These are phyloP conservation scores for Exophiala oligosperma DNA, from an alignment of 2,329 filamentous ascomycete genomes.

Conservation along the genomic window DNA sequence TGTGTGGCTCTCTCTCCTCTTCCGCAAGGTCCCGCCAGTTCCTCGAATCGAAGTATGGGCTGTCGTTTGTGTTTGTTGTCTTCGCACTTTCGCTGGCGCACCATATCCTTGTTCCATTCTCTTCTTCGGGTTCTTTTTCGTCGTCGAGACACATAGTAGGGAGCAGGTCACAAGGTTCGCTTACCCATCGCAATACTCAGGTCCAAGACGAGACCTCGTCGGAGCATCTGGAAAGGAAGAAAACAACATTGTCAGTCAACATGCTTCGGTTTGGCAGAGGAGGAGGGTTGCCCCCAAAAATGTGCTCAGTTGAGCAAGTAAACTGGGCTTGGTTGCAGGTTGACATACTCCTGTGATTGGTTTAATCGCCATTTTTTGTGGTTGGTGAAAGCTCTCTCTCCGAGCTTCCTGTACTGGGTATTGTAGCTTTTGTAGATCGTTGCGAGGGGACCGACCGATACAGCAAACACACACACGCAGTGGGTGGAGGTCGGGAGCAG, in stretches of 20 bases:
- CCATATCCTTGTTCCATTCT: not conserved
- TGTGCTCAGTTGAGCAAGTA: constrained; percentile 8
- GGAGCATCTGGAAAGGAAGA: constrained; percentile 57
- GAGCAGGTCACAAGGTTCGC: constrained; percentile 32
- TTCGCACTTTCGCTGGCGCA: too few relatives aligned
- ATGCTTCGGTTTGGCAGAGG: constrained; percentile 15
- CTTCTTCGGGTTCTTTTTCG: not conserved
- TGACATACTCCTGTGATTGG: constrained; percentile 50
- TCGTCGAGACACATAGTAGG: not conserved
- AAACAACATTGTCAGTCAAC: too few relatives aligned
- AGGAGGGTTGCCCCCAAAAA: constrained; percentile 20
- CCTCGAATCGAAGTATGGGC: not conserved
- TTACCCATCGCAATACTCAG: constrained; percentile 65
- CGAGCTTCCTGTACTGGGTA: too few relatives aligned
- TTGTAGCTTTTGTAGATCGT: too few relatives aligned
- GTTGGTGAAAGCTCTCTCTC: not conserved
- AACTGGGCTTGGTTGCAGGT: not conserved
- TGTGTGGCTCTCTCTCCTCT: too few relatives aligned
- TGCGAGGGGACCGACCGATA: too few relatives aligned
- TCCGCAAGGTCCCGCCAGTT: not conserved
- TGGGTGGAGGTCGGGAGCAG: not conserved
- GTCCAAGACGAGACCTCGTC: constrained; percentile 65
- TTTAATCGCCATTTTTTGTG: constrained; percentile 43
- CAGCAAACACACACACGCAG: too few relatives aligned
- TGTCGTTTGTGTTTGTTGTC: too few relatives aligned